Conservation (phyloP, 2,329 filamentous ascomycete genomes). For the Trichoderma brevicompactum region DNA sequence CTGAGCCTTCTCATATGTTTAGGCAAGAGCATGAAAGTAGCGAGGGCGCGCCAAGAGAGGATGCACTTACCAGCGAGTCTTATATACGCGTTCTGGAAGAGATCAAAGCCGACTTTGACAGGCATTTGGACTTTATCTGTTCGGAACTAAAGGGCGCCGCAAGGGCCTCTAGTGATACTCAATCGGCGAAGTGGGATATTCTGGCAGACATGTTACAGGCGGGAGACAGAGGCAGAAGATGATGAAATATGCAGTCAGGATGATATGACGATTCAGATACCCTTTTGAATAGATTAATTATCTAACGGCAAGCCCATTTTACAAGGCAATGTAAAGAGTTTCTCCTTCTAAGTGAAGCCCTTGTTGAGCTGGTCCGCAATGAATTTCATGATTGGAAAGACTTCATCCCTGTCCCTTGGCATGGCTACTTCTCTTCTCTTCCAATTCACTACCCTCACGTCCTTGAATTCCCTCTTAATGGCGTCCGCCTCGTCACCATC, state of each 20-base stretch:
- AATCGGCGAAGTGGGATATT: conserved; percentile 72
- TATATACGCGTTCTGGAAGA: conserved; percentile 59
- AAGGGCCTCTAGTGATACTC: conserved; percentile 68
- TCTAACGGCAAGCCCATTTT: not conserved
- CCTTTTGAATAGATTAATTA: conserved; percentile 12
- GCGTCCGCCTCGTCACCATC: conserved; percentile 66
- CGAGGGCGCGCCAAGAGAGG: conserved; percentile 41
- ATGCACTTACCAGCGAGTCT: conserved; percentile 41
- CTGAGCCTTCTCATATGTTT: conserved; percentile 15
- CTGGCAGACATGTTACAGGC: conserved; percentile 78
- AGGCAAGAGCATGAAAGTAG: conserved; percentile 45
- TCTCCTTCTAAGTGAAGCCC: conserved; percentile 7
- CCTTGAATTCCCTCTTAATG: conserved; percentile 67
- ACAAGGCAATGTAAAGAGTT: not conserved
- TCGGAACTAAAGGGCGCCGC: conserved; percentile 76
- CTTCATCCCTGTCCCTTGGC: conserved; percentile 83
- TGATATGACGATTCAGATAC: conserved; percentile 39
- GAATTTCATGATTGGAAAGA: conserved; percentile 87
- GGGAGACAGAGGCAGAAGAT: conserved; percentile 37
- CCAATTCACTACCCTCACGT: conserved; percentile 72
- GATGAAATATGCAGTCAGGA: not conserved
- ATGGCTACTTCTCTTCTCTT: conserved; percentile 74
- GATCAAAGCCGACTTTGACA: conserved; percentile 66
- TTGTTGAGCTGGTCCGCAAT: conserved; percentile 65
- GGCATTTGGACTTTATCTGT: conserved; percentile 69